phyloP scores from a whole-genome alignment of 768 basidiomycete species.

The Dacryopinax primogenitus region DNA sequence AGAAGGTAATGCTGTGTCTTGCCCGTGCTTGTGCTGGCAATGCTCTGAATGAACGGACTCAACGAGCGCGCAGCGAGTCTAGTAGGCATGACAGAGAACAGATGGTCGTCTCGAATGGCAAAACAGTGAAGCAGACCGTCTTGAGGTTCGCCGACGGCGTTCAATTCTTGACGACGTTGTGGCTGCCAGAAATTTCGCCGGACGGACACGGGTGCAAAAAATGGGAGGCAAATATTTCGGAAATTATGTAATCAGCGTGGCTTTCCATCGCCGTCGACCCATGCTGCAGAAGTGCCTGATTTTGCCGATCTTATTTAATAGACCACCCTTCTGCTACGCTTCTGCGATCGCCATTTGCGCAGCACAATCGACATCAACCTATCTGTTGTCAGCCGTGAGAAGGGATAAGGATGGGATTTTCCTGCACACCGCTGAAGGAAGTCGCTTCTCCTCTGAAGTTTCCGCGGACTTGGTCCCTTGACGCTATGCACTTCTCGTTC shows the following conservation, averaged over 20 bases:
- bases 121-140: background rate
- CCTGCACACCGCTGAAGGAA: background rate
- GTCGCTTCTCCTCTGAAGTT: background rate
- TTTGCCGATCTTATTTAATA: background rate
- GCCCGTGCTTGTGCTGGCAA: conserved; percentile 3
- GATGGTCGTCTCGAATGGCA: background rate
- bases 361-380: background rate
- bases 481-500: background rate
- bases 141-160: background rate
- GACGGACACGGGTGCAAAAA: background rate
- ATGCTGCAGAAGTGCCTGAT: too few relatives aligned
- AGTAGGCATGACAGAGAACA: background rate
- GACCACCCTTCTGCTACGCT: background rate
- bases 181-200: conserved; percentile 3
- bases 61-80: background rate
- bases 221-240: background rate
- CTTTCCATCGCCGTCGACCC: too few relatives aligned
- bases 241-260: background rate
- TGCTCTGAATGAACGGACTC: background rate
- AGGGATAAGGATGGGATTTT: background rate
- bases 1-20: background rate
- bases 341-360: background rate
- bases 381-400: background rate
- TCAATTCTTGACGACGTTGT: background rate
- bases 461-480: conserved; percentile 1